These are phyloP conservation scores for Sporothrix euskadiensis DNA, from an alignment of 2,329 filamentous ascomycete genomes.

Conservation along the genomic window DNA sequence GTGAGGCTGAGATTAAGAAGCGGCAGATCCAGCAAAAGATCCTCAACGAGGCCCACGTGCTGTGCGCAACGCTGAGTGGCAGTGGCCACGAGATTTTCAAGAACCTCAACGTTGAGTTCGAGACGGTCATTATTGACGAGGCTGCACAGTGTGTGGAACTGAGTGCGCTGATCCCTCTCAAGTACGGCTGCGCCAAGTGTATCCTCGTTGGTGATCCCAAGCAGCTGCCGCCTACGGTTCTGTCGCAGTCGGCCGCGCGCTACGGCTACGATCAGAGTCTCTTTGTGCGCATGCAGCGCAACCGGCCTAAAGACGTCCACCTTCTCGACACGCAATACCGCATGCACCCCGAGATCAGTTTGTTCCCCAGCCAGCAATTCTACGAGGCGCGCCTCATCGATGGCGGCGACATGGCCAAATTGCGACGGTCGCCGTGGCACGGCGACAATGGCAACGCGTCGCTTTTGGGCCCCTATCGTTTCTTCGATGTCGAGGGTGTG, in stretches of 20 bases:
- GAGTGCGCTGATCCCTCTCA: conserved; percentile 91
- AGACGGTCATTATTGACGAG: conserved; percentile 97
- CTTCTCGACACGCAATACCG: conserved; percentile 97
- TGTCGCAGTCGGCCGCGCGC: conserved; percentile 86
- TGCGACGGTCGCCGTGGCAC: conserved; percentile 85
- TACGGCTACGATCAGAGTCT: conserved; percentile 97
- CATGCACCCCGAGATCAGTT: conserved; percentile 97
- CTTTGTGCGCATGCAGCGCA: conserved; percentile 97
- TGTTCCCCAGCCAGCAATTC: conserved; percentile 86
- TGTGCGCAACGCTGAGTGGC: conserved; percentile 93
- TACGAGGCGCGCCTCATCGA: conserved; percentile 87
- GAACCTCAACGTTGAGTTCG: conserved; percentile 90
- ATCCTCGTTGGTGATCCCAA: conserved; percentile 97
- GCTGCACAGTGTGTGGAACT: conserved; percentile 97
- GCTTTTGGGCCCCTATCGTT: conserved; percentile 87
- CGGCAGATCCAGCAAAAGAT: conserved; percentile 87
- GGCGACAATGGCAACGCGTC: conserved; percentile 53
- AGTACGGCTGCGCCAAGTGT: conserved; percentile 96
- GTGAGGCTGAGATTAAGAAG: conserved; percentile 82
- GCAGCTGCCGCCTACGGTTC: conserved; percentile 90
- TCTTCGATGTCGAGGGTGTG: conserved; percentile 92
- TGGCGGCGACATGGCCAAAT: conserved; percentile 74
- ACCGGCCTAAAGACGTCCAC: conserved; percentile 84
- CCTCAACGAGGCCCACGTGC: conserved; percentile 83
- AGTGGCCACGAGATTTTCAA: conserved; percentile 98